Evolutionary conservation across 1,139 yeast genomes (phyloP), one percentile per base, ranked within the genome.

Genomic region (Hansenula lynferdii): DNA sequence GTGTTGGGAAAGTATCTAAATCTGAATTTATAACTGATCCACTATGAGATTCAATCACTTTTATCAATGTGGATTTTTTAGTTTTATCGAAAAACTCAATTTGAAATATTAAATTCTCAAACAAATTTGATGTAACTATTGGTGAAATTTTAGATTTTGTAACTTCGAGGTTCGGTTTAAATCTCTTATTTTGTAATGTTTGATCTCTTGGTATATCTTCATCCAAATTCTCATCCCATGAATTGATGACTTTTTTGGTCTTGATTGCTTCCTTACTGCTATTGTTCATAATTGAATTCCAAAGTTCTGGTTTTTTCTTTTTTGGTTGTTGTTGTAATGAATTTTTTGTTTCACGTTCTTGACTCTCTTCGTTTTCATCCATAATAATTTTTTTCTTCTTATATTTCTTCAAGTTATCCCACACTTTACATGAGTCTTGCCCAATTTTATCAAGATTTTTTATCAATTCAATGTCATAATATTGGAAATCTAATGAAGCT

Each of bases 401-500:
- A 54, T 49, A 56, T 43, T 43, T 53, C 18, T 42, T 35, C 17
- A 68, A 38, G 39, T 66, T 60, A 28, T 65, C 61, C 83, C 84
- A 76, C 35, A 76, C 70, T 14, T 61, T 51, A 47, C 81, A 76
- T 0, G 86, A 73, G 19, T 60, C 67, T 19, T 51, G 46, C 11
- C 82, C 82, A 19, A 71, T 60, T 37, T 58, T 49, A 14, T 56
- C 56, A 15, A 35, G 43, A 18, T 28, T 15, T 36, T 47, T 48
- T 1, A 62, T 46, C 19, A 60, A 49, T 9, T 60, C 61, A 23
- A 73, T 49, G 35, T 69, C 61, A 49, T 71, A 70, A 50, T 74
- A 78, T 39, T 70, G 69, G 36, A 65, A 67, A 22, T 72, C 73
- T 36, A 86, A 57, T 3, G 77, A 66, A 0, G 86, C 87, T 5